Percentiles rank a stretch among this genome's conserved stretches.
These are phyloP conservation scores for Russula ochroleuca DNA, from an alignment of 768 basidiomycete genomes.

Conservation along the genomic window DNA sequence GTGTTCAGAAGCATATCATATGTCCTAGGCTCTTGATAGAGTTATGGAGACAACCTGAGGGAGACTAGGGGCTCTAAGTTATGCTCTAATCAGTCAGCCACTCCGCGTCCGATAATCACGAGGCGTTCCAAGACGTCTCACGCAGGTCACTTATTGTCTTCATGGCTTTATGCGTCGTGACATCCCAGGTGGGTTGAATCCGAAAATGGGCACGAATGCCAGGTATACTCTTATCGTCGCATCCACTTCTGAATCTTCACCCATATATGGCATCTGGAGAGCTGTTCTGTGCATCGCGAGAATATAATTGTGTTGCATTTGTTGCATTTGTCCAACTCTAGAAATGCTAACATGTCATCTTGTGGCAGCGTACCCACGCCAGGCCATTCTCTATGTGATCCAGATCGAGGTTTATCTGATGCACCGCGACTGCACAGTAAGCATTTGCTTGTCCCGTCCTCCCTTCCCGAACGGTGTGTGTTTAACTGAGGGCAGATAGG, in stretches of 20 bases:
- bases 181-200: not conserved
- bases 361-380: not conserved
- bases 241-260: not conserved
- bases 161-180: not conserved
- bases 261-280: not conserved
- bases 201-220: not conserved
- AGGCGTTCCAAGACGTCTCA: not conserved
- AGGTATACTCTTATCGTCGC: not conserved
- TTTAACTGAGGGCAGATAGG: not conserved
- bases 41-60: not conserved
- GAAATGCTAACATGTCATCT: not conserved
- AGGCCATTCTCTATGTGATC: not conserved
- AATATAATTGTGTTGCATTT: not conserved
- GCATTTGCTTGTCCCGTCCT: not conserved
- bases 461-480: not conserved
- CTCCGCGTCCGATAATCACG: not conserved
- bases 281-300: not conserved
- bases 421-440: not conserved
- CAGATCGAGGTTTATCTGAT: not conserved
- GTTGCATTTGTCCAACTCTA: not conserved
- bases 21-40: not conserved
- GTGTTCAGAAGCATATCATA: not conserved
- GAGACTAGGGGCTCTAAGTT: not conserved
- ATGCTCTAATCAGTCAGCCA: not conserved
- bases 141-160: not conserved